Conservation (phyloP, 208 protist species). For the Crithidia bombi region DNA sequence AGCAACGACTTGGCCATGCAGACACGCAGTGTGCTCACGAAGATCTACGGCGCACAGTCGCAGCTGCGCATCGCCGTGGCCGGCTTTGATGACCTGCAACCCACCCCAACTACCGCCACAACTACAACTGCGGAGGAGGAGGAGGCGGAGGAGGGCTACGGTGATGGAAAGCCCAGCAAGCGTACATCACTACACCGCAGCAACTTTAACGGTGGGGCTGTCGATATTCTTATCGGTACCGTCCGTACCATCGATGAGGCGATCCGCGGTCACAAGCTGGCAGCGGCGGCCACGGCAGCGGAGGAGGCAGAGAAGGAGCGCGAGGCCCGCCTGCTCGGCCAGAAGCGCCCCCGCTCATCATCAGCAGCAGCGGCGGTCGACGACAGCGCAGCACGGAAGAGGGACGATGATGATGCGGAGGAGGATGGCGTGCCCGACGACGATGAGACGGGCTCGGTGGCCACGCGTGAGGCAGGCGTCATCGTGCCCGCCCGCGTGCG, state of each 20-base stretch:
- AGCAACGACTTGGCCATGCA: conserved; percentile 89
- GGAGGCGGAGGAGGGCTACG: neutral
- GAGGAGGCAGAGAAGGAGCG: conserved; percentile 44
- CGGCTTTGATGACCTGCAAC: conserved; percentile 64
- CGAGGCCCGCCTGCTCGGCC: conserved; percentile 24
- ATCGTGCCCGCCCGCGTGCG: conserved; percentile 57
- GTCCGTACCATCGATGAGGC: conserved; percentile 69
- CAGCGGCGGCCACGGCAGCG: conserved; percentile 38
- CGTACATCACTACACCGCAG: neutral
- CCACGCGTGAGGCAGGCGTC: conserved; percentile 25
- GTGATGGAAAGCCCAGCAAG: no score
- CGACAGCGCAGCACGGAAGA: neutral
- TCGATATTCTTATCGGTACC: conserved; percentile 84
- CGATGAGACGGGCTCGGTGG: conserved; percentile 21
- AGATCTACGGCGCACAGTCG: conserved; percentile 59
- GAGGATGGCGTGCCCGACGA: conserved; percentile 30
- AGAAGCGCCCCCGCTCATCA: conserved; percentile 20
- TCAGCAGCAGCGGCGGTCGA: neutral
- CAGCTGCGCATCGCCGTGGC: conserved; percentile 62
- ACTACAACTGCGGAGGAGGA: neutral
- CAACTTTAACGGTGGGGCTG: conserved; percentile 2
- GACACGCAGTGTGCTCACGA: conserved; percentile 73
- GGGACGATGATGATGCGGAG: conserved; percentile 18
- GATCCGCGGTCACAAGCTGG: conserved; percentile 66
- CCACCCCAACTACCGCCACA: neutral